Evolutionary conservation across 2,329 filamentous ascomycete species (phyloP).

Genomic region (Cercospora citrullina): DNA sequence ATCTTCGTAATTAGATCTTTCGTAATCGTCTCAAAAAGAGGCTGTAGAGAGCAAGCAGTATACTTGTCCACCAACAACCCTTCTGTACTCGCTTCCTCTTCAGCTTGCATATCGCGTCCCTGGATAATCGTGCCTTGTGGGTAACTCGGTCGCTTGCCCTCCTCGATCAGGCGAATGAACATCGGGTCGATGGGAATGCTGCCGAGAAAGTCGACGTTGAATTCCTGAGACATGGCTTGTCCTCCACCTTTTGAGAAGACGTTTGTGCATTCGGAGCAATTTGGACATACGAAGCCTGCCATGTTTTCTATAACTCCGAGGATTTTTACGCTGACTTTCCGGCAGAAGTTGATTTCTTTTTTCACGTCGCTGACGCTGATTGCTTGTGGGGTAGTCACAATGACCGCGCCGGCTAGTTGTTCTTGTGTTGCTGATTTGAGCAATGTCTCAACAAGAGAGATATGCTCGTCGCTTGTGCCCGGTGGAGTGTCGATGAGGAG

Average conservation of each 20-base stretch:
- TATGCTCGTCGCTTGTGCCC: slow-evolving; percentile 95
- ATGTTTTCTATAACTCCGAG: slow-evolving; percentile 97
- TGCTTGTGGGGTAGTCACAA: slow-evolving; percentile 95
- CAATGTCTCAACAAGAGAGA: slow-evolving; percentile 78
- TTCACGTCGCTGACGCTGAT: slow-evolving; percentile 90
- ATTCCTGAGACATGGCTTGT: slow-evolving; percentile 82
- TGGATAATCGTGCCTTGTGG: slow-evolving; percentile 66
- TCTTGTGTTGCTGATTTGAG: slow-evolving; percentile 50
- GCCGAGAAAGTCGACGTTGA: slow-evolving; percentile 79
- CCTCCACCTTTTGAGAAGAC: slow-evolving; percentile 92
- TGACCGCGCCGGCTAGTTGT: slow-evolving; percentile 81
- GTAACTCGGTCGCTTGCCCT: slow-evolving; percentile 65
- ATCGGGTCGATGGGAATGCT: slow-evolving; percentile 89
- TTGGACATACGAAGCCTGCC: slow-evolving; percentile 82
- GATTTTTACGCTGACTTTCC: slow-evolving; percentile 75
- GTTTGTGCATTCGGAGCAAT: slow-evolving; percentile 80
- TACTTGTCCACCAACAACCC: slow-evolving; percentile 69
- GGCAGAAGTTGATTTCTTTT: slow-evolving; percentile 92
- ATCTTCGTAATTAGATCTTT: slow-evolving; percentile 31
- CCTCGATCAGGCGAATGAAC: slow-evolving; percentile 85
- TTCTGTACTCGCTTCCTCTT: slow-evolving; percentile 33
- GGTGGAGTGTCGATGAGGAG: slow-evolving; percentile 94
- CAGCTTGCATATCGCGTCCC: slow-evolving; percentile 51
- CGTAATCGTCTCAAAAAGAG: slow-evolving; percentile 66
- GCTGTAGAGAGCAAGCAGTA: slow-evolving; percentile 66